Evolutionary conservation across 768 basidiomycete species (phyloP).

Genomic region (Boletus reticuloceps): DNA sequence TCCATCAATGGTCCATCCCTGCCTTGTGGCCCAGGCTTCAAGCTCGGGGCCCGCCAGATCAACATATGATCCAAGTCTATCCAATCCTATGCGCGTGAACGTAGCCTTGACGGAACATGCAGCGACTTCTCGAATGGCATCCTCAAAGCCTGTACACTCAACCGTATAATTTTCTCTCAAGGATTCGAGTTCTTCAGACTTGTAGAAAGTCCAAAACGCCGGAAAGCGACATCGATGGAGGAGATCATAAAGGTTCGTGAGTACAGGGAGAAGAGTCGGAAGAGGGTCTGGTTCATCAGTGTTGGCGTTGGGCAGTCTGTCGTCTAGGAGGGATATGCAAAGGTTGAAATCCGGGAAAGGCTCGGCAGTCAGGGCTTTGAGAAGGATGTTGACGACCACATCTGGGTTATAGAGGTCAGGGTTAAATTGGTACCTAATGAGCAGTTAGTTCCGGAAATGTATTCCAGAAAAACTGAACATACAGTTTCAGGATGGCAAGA

Average conservation of each 20-base stretch:
- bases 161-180: conserved; percentile 85
- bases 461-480: conserved; percentile 17
- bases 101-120: conserved; percentile 75
- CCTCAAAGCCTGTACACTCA: conserved; percentile 80
- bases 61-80: conserved; percentile 69
- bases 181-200: conserved; percentile 64
- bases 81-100: conserved; percentile 68
- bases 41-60: conserved; percentile 64
- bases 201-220: conserved; percentile 78
- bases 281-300: conserved; percentile 83
- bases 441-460: not conserved
- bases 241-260: conserved; percentile 65
- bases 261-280: conserved; percentile 62
- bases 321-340: conserved; percentile 88
- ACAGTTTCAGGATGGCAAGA: conserved; percentile 93
- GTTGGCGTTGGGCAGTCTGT: conserved; percentile 51
- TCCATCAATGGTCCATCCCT: conserved; percentile 66
- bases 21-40: conserved; percentile 54
- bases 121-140: conserved; percentile 75
- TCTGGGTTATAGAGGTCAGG: conserved; percentile 89
- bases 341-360: conserved; percentile 94
- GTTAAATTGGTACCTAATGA: conserved; percentile 89
- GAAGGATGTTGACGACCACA: conserved; percentile 90
- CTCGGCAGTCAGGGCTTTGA: conserved; percentile 82
- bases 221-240: conserved; percentile 86